phyloP scores from a whole-genome alignment of 306 rosid genomes.

The Cicer yamashitae region DNA sequence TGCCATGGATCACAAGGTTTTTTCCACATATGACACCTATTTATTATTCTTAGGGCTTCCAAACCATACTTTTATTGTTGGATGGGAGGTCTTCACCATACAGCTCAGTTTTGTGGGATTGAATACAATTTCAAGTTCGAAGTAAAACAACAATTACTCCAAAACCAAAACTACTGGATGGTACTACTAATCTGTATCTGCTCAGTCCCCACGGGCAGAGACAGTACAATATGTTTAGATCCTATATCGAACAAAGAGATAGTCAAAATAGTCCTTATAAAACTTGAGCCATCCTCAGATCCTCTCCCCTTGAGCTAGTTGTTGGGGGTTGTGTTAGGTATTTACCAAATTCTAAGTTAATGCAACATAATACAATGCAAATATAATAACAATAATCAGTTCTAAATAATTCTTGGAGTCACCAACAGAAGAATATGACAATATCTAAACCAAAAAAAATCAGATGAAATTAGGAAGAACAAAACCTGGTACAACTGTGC shows the following conservation, averaged over 20 bases:
- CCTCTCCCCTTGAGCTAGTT: not conserved
- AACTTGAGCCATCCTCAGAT: not conserved
- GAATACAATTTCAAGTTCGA: no score
- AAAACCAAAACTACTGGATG: not conserved
- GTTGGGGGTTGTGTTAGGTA: not conserved
- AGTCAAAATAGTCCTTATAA: not conserved
- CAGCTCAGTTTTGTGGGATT: no score
- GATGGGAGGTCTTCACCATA: no score
- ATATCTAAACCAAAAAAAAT: not conserved
- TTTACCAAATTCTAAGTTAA: not conserved
- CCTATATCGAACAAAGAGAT: not conserved
- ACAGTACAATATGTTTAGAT: not conserved
- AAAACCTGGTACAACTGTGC: slow-evolving; percentile 95
- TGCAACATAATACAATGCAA: not conserved
- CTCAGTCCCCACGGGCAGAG: not conserved
- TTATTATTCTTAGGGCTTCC: not conserved
- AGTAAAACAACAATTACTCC: slow-evolving; percentile 8
- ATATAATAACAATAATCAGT: slow-evolving; percentile 22
- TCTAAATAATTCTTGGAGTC: slow-evolving; percentile 7
- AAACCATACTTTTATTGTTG: not conserved
- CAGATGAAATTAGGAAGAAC: slow-evolving; percentile 45
- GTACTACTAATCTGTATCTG: not conserved
- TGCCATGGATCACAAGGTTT: not conserved
- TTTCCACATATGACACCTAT: not conserved
- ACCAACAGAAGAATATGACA: slow-evolving; percentile 23